These are phyloP conservation scores for Aspergillus heteromorphus DNA, from an alignment of 495 filamentous ascomycete species.

Conservation along the genomic window DNA sequence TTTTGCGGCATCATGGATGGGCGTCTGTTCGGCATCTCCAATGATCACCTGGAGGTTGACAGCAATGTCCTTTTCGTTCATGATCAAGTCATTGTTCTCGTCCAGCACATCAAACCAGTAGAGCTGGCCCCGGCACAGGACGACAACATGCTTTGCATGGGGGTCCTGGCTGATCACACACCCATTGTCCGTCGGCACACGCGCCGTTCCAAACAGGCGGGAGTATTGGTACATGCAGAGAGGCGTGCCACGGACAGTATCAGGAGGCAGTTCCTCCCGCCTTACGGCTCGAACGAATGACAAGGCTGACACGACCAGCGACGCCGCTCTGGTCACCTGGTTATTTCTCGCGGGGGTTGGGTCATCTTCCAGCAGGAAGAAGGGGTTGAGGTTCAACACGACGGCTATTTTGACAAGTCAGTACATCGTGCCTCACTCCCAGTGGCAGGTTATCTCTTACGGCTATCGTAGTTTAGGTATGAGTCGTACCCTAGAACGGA, in stretches of 20 bases:
- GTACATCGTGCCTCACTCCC: not conserved
- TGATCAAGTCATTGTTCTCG: constrained; percentile 89
- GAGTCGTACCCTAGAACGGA: constrained; percentile 95
- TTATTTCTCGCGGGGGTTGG: constrained; percentile 93
- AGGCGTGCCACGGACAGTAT: constrained; percentile 74
- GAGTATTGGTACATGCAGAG: constrained; percentile 99
- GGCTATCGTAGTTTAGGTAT: constrained; percentile 96
- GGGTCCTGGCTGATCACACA: constrained; percentile 95
- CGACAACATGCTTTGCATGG: constrained; percentile 82
- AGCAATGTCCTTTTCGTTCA: constrained; percentile 92
- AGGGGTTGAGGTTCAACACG: constrained; percentile 94
- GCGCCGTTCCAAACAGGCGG: constrained; percentile 88
- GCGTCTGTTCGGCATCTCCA: constrained; percentile 81
- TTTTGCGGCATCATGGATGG: constrained; percentile 91
- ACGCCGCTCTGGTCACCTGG: constrained; percentile 91
- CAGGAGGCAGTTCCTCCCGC: constrained; percentile 87
- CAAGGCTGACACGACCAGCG: constrained; percentile 81
- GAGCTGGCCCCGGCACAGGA: constrained; percentile 92
- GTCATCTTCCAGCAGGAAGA: constrained; percentile 96
- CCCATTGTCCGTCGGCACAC: constrained; percentile 90
- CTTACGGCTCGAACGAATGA: constrained; percentile 92
- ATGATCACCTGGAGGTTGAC: constrained; percentile 90
- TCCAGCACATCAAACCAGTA: constrained; percentile 99
- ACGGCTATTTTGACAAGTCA: constrained; percentile 52
- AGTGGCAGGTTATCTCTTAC: constrained; percentile 27